A percentile compares a stretch with the other conserved stretches of the same genome.
phyloP scores from a whole-genome alignment of 2,329 filamentous ascomycete genomes.

The Paracamarosporium sp. region DNA sequence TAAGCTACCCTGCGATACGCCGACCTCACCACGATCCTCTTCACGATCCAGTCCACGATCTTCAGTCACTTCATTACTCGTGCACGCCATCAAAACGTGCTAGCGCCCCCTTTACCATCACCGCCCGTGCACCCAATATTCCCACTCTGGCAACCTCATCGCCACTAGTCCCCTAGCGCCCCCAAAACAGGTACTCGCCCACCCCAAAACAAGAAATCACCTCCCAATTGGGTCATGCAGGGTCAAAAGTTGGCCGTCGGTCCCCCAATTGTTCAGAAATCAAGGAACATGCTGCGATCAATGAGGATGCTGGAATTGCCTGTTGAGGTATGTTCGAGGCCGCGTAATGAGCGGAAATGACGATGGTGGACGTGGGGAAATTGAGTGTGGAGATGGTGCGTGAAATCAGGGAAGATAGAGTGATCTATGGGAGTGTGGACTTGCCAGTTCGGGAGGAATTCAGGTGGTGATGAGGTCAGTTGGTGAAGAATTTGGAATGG shows the following conservation, averaged over 20 bases:
- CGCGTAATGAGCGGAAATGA: background rate
- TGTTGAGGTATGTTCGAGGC: background rate
- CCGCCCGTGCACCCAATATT: background rate
- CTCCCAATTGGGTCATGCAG: background rate
- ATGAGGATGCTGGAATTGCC: background rate
- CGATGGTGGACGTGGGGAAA: background rate
- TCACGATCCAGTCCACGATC: no score
- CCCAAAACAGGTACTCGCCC: background rate
- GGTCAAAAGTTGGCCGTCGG: background rate
- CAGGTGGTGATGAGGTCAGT: background rate
- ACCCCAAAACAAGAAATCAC: background rate
- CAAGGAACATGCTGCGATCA: background rate
- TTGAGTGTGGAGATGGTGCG: background rate
- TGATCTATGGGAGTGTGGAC: background rate
- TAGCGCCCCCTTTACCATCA: no score
- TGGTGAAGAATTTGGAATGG: background rate
- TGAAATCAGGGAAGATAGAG: background rate
- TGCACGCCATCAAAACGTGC: no score
- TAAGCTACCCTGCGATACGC: no score
- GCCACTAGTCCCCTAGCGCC: background rate
- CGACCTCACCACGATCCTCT: no score
- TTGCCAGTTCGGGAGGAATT: background rate
- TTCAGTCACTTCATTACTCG: no score
- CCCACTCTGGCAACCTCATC: background rate
- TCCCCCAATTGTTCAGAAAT: background rate